Conservation (phyloP, 495 filamentous ascomycete species). For the Hypoxylon lienhwacheense region DNA sequence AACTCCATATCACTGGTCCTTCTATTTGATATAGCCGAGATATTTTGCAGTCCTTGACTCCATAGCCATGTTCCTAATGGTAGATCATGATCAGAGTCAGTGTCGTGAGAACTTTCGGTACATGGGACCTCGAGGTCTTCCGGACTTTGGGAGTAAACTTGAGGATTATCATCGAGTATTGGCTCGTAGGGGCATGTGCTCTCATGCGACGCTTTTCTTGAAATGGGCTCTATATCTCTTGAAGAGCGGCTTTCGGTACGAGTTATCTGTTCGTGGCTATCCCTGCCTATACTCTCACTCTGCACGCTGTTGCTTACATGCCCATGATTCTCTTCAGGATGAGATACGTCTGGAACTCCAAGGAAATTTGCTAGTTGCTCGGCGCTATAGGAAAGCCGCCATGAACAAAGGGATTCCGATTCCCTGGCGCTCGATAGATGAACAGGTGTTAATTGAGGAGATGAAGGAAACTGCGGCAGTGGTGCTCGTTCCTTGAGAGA, state of each 20-base stretch:
- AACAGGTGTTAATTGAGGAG: conserved; percentile 39
- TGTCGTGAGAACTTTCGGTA: conserved; percentile 22
- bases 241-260: background rate
- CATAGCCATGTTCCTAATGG: conserved; percentile 47
- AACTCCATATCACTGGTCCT: conserved; percentile 34
- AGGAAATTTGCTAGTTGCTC: conserved; percentile 40
- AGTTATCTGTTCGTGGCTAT: conserved; percentile 1
- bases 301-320: background rate
- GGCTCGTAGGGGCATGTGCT: background rate
- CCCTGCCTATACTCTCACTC: background rate
- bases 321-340: background rate
- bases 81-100: conserved; percentile 34
- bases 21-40: conserved; percentile 35
- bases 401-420: conserved; percentile 44
- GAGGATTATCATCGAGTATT: conserved; percentile 1
- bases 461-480: conserved; percentile 34
- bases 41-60: conserved; percentile 43
- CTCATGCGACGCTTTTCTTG: background rate
- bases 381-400: conserved; percentile 45
- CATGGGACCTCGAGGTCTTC: conserved; percentile 7
- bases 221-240: background rate
- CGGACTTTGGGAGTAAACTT: conserved; percentile 7
- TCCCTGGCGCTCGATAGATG: conserved; percentile 34
- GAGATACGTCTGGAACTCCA: conserved; percentile 15
- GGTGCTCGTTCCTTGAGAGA: conserved; percentile 25